Percentiles rank a stretch among this genome's conserved stretches.
Conservation (phyloP, 495 filamentous ascomycete genomes). For the Penicillium egyptiacum region DNA sequence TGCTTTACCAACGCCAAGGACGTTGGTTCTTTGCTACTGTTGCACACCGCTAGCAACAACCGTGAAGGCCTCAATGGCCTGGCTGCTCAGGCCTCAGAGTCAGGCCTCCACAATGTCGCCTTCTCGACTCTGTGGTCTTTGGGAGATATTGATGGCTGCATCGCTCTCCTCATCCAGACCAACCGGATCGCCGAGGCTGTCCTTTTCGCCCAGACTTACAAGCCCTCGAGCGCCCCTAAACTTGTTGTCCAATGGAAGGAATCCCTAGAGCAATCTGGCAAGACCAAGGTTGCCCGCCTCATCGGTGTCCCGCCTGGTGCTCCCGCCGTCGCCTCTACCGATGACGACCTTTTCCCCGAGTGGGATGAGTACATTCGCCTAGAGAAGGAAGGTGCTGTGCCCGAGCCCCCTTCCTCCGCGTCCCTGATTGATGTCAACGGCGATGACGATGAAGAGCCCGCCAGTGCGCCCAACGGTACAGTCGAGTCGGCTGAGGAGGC, state of each 20-base stretch:
- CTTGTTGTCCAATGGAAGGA: slow-evolving; percentile 78
- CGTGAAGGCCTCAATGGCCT: slow-evolving; percentile 69
- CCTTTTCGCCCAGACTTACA: slow-evolving; percentile 91
- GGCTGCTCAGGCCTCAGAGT: slow-evolving; percentile 67
- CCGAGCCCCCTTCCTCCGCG: slow-evolving; percentile 43
- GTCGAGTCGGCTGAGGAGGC: slow-evolving; percentile 31
- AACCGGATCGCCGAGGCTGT: slow-evolving; percentile 80
- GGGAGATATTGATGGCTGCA: slow-evolving; percentile 77
- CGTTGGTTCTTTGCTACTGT: slow-evolving; percentile 79
- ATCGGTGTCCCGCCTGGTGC: slow-evolving; percentile 73
- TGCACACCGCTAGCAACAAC: slow-evolving; percentile 81
- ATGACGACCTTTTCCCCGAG: slow-evolving; percentile 91
- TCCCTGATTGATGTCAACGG: slow-evolving; percentile 52
- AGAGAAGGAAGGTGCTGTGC: slow-evolving; percentile 63
- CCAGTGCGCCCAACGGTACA: slow-evolving; percentile 36
- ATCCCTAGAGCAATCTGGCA: slow-evolving; percentile 72
- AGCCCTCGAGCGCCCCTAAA: slow-evolving; percentile 70
- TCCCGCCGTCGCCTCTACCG: slow-evolving; percentile 57
- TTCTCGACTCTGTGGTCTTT: slow-evolving; percentile 89
- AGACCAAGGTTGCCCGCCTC: slow-evolving; percentile 76
- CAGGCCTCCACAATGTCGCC: slow-evolving; percentile 84
- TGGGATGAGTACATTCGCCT: slow-evolving; percentile 87
- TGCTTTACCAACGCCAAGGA: slow-evolving; percentile 91
- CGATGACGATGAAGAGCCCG: slow-evolving; percentile 33
- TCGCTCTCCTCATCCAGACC: slow-evolving; percentile 76